Conservation (phyloP, 2,329 filamentous ascomycete genomes). For the Claviceps sp. region DNA sequence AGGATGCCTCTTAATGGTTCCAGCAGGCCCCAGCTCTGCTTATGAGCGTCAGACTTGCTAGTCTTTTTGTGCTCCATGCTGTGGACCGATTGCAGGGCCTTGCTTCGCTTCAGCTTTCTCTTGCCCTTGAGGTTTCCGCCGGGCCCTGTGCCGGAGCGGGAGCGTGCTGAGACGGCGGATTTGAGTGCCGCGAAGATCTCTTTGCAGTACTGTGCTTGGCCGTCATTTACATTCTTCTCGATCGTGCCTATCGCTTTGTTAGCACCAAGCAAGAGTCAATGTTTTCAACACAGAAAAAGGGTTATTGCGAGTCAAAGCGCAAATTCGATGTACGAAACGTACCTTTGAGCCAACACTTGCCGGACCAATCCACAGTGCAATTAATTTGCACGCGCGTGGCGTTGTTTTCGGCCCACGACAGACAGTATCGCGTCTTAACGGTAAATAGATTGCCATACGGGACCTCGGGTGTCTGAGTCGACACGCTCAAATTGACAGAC, state of each 20-base stretch:
- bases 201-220: slow-evolving; percentile 71
- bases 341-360: slow-evolving; percentile 98
- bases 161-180: slow-evolving; percentile 54
- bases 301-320: no score
- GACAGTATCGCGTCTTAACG: slow-evolving; percentile 86
- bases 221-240: slow-evolving; percentile 87
- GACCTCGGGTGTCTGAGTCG: slow-evolving; percentile 86
- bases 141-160: slow-evolving; percentile 32
- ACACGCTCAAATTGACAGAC: slow-evolving; percentile 66
- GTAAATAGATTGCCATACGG: slow-evolving; percentile 85
- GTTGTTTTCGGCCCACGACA: slow-evolving; percentile 84
- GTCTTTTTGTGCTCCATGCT: slow-evolving; percentile 26
- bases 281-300: no score
- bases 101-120: slow-evolving; percentile 46
- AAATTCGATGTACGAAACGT: slow-evolving; percentile 15
- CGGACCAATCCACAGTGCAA: slow-evolving; percentile 87
- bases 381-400: slow-evolving; percentile 75
- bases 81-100: slow-evolving; percentile 30
- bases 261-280: slow-evolving; percentile 9
- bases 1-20: slow-evolving; percentile 62
- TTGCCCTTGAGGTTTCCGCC: slow-evolving; percentile 41
- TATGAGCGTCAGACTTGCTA: slow-evolving; percentile 26
- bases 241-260: slow-evolving; percentile 57
- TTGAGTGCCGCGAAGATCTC: slow-evolving; percentile 66
- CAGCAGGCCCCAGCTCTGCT: slow-evolving; percentile 61